These are phyloP conservation scores for Xylaria sp. DNA, from an alignment of 2,329 filamentous ascomycete species.

Conservation along the genomic window DNA sequence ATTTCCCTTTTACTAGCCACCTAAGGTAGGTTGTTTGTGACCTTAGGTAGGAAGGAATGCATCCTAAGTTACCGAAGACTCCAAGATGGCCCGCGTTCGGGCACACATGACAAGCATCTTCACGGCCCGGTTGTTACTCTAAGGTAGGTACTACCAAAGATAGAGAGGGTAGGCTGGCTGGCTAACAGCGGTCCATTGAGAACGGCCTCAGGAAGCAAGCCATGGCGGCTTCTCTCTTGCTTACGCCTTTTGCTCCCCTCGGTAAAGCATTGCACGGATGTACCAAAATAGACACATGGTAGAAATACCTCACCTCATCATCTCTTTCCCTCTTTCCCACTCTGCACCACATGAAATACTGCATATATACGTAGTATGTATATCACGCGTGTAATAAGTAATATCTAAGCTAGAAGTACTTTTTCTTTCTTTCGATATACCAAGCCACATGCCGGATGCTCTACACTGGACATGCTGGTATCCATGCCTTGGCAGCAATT, in stretches of 20 bases:
- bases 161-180: constrained; percentile 6
- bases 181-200: constrained; percentile 24
- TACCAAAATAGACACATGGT: constrained; percentile 26
- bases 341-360: neutral
- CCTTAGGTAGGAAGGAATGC: constrained; percentile 1
- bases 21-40: neutral
- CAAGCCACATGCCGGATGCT: constrained; percentile 15
- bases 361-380: no score
- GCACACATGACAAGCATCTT: constrained; percentile 37
- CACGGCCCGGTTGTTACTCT: constrained; percentile 33
- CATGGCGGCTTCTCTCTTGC: constrained; percentile 23
- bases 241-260: constrained; percentile 18
- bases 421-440: constrained; percentile 13
- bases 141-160: constrained; percentile 3
- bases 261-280: constrained; percentile 13
- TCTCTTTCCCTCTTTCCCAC: neutral
- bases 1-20: neutral
- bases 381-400: constrained; percentile 17
- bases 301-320: constrained; percentile 21
- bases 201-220: constrained; percentile 11
- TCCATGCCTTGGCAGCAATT: constrained; percentile 19
- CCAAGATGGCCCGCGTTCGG: constrained; percentile 32
- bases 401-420: neutral
- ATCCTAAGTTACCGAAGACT: constrained; percentile 32
- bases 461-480: neutral